Evolutionary conservation across 352 stramenopile species (phyloP).

Genomic region (Thraustochytrium striatum): DNA sequence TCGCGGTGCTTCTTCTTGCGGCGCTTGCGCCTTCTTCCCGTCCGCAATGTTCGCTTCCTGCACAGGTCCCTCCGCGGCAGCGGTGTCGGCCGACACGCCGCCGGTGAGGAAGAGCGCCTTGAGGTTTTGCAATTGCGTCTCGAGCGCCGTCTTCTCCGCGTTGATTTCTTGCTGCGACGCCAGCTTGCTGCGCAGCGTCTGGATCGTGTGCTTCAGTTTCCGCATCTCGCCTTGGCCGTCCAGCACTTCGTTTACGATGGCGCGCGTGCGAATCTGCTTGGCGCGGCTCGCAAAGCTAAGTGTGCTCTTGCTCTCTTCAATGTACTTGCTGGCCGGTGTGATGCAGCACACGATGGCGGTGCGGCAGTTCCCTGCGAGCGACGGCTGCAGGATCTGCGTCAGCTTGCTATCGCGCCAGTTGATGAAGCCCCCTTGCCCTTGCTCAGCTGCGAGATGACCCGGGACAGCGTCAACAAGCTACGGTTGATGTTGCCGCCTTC

Average conservation of each 20-base stretch:
- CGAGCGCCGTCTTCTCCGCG: not conserved
- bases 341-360: conserved; percentile 92
- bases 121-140: conserved; percentile 29
- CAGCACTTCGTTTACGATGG: conserved; percentile 74
- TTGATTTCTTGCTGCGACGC: conserved; percentile 65
- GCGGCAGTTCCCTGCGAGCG: conserved; percentile 86
- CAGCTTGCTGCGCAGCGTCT: conserved; percentile 69
- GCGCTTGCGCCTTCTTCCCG: conserved; percentile 40
- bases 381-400: conserved; percentile 93
- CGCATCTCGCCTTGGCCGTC: conserved; percentile 80
- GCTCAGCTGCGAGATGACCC: conserved; percentile 68
- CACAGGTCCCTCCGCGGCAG: not conserved
- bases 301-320: conserved; percentile 83
- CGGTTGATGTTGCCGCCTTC: conserved; percentile 49
- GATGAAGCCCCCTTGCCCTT: conserved; percentile 67
- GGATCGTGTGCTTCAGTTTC: conserved; percentile 72
- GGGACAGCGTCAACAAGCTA: conserved; percentile 70
- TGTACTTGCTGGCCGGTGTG: conserved; percentile 63
- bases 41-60: conserved; percentile 12
- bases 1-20: conserved; percentile 41
- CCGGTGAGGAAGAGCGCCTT: conserved; percentile 16
- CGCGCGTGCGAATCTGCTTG: conserved; percentile 80
- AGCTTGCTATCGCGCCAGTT: conserved; percentile 97
- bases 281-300: conserved; percentile 84
- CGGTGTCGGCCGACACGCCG: not conserved